Conservation (phyloP, 371 early-diverging fungal genomes). For the Zopfochytrium polystomum region DNA sequence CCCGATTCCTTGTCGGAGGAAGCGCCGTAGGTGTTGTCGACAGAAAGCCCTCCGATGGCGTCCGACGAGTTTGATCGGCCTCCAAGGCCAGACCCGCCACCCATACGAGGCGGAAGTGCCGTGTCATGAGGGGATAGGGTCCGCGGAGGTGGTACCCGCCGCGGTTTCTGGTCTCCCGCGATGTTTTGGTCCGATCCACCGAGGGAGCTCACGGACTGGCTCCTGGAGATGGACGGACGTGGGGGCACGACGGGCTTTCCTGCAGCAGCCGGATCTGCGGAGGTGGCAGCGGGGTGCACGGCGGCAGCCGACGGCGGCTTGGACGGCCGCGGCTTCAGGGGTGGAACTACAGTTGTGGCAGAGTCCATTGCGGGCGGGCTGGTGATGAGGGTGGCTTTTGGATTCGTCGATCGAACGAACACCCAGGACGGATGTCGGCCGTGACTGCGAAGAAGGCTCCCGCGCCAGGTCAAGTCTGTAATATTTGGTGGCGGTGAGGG, state of each 20-base stretch:
- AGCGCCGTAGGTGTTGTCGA: neutral
- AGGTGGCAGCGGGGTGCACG: neutral
- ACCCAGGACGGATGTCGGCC: too few species aligned
- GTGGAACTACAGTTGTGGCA: neutral
- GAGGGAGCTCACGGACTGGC: neutral
- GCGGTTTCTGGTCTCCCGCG: neutral
- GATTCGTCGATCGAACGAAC: too few species aligned
- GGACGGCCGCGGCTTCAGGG: neutral
- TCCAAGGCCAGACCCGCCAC: neutral
- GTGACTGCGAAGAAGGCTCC: too few species aligned
- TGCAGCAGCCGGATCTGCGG: neutral
- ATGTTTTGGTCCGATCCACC: neutral
- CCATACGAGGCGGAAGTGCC: neutral
- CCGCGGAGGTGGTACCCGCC: neutral
- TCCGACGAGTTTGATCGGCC: neutral
- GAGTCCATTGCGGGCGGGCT: neutral
- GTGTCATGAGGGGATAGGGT: neutral
- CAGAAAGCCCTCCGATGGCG: neutral
- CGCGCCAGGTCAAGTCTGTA: too few species aligned
- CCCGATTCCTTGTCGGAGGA: neutral
- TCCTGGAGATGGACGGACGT: neutral
- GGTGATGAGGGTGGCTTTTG: neutral
- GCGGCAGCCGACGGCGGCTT: neutral
- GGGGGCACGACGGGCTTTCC: constrained; percentile 1
- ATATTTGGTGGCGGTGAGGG: too few species aligned